phyloP scores from a whole-genome alignment of 495 filamentous ascomycete species.

The Corynascus novoguineensis region DNA sequence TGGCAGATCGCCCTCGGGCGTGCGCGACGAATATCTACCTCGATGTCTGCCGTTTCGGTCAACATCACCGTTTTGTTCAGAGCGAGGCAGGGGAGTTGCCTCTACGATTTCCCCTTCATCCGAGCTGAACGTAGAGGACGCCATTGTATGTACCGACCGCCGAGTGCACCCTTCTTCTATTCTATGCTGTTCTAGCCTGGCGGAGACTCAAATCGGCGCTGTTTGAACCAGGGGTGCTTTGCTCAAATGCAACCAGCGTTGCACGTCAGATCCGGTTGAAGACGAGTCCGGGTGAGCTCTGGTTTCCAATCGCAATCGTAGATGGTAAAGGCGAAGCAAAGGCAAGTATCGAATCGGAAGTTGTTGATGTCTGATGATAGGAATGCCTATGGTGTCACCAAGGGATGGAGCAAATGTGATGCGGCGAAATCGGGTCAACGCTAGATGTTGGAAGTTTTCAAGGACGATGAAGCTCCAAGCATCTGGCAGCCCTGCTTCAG shows the following conservation, averaged over 20 bases:
- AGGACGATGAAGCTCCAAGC: background rate
- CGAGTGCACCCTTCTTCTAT: background rate
- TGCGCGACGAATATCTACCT: conserved; percentile 62
- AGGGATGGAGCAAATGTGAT: no score
- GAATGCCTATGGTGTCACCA: no score
- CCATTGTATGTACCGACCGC: conserved; percentile 34
- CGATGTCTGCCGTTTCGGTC: conserved; percentile 64
- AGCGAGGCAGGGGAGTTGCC: conserved; percentile 52
- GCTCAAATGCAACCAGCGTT: no score
- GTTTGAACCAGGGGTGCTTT: background rate
- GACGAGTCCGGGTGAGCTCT: no score
- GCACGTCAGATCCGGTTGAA: no score
- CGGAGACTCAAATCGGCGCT: background rate
- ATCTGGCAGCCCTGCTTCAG: background rate
- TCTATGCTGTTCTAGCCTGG: background rate
- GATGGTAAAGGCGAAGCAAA: no score
- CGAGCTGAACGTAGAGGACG: conserved; percentile 50
- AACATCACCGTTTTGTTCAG: conserved; percentile 52
- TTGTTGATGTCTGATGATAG: no score
- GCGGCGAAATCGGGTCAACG: background rate
- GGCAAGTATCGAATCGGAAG: no score
- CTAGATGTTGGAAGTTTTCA: background rate
- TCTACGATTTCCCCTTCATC: conserved; percentile 88
- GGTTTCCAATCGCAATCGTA: no score
- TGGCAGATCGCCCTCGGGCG: conserved; percentile 66